phyloP scores from a whole-genome alignment of 2,329 filamentous ascomycete species.

The Zasmidium angulare region DNA sequence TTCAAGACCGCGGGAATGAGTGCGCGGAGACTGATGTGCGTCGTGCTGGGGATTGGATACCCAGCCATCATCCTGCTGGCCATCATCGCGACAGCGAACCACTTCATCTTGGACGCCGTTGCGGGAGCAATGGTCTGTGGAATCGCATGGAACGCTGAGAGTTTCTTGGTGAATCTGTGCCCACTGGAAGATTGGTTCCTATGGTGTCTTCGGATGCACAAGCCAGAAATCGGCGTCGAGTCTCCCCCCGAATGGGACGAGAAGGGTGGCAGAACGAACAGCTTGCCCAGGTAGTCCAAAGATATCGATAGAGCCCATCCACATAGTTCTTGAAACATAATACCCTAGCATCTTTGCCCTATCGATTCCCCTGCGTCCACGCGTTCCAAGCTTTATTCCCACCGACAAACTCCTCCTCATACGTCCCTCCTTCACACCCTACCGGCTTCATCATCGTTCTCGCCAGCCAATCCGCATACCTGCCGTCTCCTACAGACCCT shows the following conservation, averaged over 20 bases:
- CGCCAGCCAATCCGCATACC: constrained; percentile 47
- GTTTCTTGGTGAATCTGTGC: constrained; percentile 61
- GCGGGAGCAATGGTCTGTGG: constrained; percentile 66
- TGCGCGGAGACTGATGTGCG: constrained; percentile 52
- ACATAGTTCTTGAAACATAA: neutral
- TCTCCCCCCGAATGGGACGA: neutral
- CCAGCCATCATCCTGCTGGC: constrained; percentile 65
- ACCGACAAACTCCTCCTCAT: constrained; percentile 20
- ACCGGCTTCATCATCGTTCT: constrained; percentile 42
- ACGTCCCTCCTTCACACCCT: constrained; percentile 30
- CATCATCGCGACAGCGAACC: constrained; percentile 71
- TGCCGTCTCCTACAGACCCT: constrained; percentile 42
- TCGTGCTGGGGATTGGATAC: constrained; percentile 60
- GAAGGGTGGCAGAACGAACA: constrained; percentile 1
- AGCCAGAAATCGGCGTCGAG: constrained; percentile 46
- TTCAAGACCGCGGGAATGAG: constrained; percentile 38
- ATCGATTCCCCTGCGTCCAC: constrained; percentile 14
- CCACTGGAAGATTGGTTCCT: constrained; percentile 69
- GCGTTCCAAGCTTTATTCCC: constrained; percentile 20
- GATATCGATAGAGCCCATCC: neutral
- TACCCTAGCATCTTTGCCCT: neutral
- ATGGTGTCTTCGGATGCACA: constrained; percentile 63
- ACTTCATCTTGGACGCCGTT: constrained; percentile 70
- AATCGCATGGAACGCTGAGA: constrained; percentile 60
- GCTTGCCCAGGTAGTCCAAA: neutral